phyloP scores from a whole-genome alignment of 2,329 filamentous ascomycete genomes.

The Xylariaceae sp. region DNA sequence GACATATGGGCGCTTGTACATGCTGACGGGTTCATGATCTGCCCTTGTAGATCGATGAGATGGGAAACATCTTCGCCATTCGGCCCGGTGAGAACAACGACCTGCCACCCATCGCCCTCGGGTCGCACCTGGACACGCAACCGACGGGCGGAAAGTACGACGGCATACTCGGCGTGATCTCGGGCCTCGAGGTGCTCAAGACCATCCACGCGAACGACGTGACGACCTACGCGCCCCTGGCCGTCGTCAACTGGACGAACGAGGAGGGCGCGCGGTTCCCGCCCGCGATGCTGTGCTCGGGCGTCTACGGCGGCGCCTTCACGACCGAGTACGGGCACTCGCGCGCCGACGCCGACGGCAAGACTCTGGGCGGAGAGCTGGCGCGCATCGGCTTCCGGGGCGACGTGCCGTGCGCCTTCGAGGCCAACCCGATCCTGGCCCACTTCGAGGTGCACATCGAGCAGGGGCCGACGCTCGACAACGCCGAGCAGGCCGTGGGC shows the following conservation, averaged over 20 bases:
- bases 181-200: slow-evolving; percentile 62
- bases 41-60: slow-evolving; percentile 10
- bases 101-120: slow-evolving; percentile 56
- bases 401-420: slow-evolving; percentile 5
- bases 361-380: slow-evolving; percentile 11
- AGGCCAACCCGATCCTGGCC: slow-evolving; percentile 10
- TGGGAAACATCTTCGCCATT: slow-evolving; percentile 26
- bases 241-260: slow-evolving; percentile 70
- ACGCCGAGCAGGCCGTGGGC: slow-evolving; percentile 7
- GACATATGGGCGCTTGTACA: neutral
- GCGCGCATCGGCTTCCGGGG: slow-evolving; percentile 13
- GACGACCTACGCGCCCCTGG: slow-evolving; percentile 61
- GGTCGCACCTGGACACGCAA: slow-evolving; percentile 59
- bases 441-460: slow-evolving; percentile 18
- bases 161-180: slow-evolving; percentile 65
- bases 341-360: slow-evolving; percentile 5
- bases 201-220: slow-evolving; percentile 57
- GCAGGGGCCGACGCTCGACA: slow-evolving; percentile 13
- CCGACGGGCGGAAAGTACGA: slow-evolving; percentile 60
- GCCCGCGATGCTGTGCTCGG: slow-evolving; percentile 8
- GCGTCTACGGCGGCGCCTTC: slow-evolving; percentile 9
- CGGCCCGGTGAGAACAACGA: slow-evolving; percentile 49
- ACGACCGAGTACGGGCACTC: slow-evolving; percentile 5
- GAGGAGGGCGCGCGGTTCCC: slow-evolving; percentile 15
- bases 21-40: no score